These are phyloP conservation scores for Erigeron philadelphicus DNA, from an alignment of 140 eudicot genomes.

Conservation along the genomic window DNA sequence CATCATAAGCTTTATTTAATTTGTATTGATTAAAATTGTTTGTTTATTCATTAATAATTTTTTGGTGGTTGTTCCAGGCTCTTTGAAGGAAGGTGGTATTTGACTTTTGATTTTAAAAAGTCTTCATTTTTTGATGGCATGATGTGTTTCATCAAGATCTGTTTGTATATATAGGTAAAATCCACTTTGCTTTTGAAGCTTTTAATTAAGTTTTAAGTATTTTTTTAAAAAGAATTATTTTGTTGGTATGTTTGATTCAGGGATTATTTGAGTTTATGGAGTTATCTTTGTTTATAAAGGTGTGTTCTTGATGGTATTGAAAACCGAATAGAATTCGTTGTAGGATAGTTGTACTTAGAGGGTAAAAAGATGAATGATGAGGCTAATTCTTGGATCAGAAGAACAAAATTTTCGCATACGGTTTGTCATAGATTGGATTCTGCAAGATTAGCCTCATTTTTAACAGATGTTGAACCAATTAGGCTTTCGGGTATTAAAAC, in stretches of 20 bases:
- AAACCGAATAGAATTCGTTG: constrained; percentile 1
- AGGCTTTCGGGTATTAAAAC: constrained; percentile 42
- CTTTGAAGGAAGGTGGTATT: constrained; percentile 47
- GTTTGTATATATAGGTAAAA: constrained; percentile 2
- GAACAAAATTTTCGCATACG: constrained; percentile 82
- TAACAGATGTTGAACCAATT: constrained; percentile 38
- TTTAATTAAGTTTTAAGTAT: not conserved
- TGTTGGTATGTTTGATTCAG: constrained; percentile 24
- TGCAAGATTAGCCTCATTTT: constrained; percentile 48
- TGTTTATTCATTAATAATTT: constrained; percentile 9
- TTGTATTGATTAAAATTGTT: constrained; percentile 19
- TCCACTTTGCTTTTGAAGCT: constrained; percentile 9
- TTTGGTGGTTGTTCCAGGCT: constrained; percentile 47
- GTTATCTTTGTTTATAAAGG: constrained; percentile 19
- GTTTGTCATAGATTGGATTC: constrained; percentile 72
- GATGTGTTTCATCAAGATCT: constrained; percentile 22
- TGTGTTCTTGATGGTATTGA: constrained; percentile 2
- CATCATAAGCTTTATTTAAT: constrained; percentile 18
- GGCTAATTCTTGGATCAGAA: constrained; percentile 82
- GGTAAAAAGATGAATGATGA: constrained; percentile 60
- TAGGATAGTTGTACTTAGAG: constrained; percentile 13
- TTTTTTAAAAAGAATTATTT: not conserved
- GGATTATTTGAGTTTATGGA: constrained; percentile 19
- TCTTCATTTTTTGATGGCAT: constrained; percentile 27
- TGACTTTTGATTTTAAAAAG: constrained; percentile 56